Conservation (phyloP, 2,329 filamentous ascomycete genomes). For the Aspergillus aculeatinus region DNA sequence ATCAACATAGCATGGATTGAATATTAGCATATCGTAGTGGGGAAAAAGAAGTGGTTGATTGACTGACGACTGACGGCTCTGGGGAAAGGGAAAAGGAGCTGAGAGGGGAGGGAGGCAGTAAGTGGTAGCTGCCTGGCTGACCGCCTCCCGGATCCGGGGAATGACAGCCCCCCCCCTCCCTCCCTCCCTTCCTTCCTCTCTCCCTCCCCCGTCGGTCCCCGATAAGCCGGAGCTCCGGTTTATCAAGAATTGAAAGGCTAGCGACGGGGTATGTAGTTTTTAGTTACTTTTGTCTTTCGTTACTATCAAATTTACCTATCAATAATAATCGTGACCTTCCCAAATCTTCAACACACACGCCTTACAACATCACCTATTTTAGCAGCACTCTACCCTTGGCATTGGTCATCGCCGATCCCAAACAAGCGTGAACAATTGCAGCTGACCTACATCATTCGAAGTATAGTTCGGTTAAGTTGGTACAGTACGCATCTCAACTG, state of each 20-base stretch:
- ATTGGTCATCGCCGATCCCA: neutral
- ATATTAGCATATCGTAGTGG: neutral
- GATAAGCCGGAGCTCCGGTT: neutral
- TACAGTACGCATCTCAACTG: no score
- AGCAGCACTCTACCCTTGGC: neutral
- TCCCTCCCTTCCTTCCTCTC: no score
- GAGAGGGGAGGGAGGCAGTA: no score
- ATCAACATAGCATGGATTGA: neutral
- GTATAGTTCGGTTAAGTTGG: neutral
- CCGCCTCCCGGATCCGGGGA: no score
- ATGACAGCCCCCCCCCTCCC: no score
- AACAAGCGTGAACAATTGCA: neutral
- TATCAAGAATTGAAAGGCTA: neutral
- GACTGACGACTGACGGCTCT: no score
- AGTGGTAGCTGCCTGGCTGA: no score
- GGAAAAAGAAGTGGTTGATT: neutral
- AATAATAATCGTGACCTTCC: no score
- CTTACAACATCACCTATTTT: neutral
- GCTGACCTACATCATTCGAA: neutral
- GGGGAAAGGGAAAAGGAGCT: no score
- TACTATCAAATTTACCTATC: no score
- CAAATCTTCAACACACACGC: neutral
- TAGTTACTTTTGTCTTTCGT: no score
- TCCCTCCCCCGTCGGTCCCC: neutral
- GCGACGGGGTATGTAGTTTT: neutral